Base-by-base conservation (phyloP, 2,329 filamentous ascomycete species). In the Emergomyces pasteurianus region DNA sequence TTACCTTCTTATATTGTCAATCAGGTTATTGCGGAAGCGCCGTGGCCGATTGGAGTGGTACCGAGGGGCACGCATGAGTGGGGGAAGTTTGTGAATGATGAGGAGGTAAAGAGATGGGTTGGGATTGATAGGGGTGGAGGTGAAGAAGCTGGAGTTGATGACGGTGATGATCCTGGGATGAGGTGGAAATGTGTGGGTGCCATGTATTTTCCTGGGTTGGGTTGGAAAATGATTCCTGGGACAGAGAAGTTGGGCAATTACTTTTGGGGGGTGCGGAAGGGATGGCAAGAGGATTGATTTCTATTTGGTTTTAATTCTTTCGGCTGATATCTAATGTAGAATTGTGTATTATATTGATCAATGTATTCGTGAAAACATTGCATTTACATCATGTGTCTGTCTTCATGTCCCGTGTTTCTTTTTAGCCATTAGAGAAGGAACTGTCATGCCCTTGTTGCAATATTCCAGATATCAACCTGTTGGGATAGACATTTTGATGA, bases 41-140 rank as follows among this genome's bases (percentile, higher is more conserved):
- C 61, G 68, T 95, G 71, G 74, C 70, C 77, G 3, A 71, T 79
- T 43, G 81, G 89, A 5, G 90, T 97, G 63, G 94, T 99, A 61
- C 94, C 94, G 10, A 84, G 83, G 65, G 94, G 94, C 1, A 99
- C 94, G 54, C 94, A 99, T 76, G 91, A 96, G 73, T 99, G 94
- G 94, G 81, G 81, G 64, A 95, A 97, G 78, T 99, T 97, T 76
- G 86, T 99, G 66, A 94, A 96, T 71, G 73, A 95, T 71, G 71
- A 75, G 66, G 71, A 65, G 18, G 66, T 75, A 50, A 63, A 72
- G 43, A 71, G 70, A 26, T 78, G 76, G 75, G 70, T 72, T 43
- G 70, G 72, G 62, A 23, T 49, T 52, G 38, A 61, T 26, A 49
- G 14, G 28, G 59, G 40, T 61, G 63, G 36, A 40, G 23, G 7